Percentiles rank a stretch among this genome's conserved stretches.
phyloP scores from a whole-genome alignment of 148 eudicot species.

The Limonium bicolor region DNA sequence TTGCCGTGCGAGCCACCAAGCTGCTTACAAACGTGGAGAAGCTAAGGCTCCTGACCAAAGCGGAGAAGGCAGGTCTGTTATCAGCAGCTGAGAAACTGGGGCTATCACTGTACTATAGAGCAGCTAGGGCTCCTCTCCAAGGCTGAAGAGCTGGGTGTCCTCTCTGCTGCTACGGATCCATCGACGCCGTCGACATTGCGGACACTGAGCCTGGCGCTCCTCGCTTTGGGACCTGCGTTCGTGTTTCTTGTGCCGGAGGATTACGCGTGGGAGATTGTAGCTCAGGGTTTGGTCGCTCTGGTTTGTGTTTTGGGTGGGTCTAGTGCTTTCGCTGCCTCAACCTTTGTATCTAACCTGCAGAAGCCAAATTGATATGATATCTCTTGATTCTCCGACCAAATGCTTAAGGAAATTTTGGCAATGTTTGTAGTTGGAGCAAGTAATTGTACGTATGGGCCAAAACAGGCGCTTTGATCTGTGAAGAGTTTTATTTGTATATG shows the following conservation, averaged over 20 bases:
- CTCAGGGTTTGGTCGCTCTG: constrained; percentile 61
- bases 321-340: constrained; percentile 84
- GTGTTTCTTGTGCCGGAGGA: constrained; percentile 79
- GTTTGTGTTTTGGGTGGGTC: constrained; percentile 62
- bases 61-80: constrained; percentile 73
- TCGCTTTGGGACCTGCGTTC: constrained; percentile 47
- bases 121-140: constrained; percentile 73
- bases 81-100: constrained; percentile 80
- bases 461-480: no score
- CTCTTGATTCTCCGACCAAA: no score
- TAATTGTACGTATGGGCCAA: no score
- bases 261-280: constrained; percentile 48
- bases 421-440: no score
- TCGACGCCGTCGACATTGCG: constrained; percentile 50
- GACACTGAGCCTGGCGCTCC: constrained; percentile 44
- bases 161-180: constrained; percentile 85
- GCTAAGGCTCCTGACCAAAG: constrained; percentile 77
- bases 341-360: constrained; percentile 75
- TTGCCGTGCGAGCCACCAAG: constrained; percentile 29
- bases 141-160: constrained; percentile 73
- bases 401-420: no score
- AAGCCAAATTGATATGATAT: constrained; percentile 35
- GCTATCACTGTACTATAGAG: constrained; percentile 55
- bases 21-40: constrained; percentile 85
- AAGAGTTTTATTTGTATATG: no score